Evolutionary conservation across 768 basidiomycete species (phyloP).

Genomic region (Tylopilus sp.): DNA sequence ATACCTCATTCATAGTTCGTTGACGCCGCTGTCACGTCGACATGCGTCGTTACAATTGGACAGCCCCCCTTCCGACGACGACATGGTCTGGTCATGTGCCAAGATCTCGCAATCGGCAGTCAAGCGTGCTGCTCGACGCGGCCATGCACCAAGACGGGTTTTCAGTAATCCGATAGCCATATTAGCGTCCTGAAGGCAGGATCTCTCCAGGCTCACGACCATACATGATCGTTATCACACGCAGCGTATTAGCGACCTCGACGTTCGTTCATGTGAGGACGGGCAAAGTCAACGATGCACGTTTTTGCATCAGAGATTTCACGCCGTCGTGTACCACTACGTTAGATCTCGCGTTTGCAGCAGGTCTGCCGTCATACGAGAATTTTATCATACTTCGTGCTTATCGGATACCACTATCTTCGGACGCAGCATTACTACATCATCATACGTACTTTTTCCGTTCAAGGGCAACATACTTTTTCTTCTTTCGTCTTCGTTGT

Average conservation of each 20-base stretch:
- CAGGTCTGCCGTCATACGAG: slow-evolving; percentile 11
- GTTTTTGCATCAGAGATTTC: background rate
- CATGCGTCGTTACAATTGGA: slow-evolving; percentile 9
- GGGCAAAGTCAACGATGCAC: background rate
- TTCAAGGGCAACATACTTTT: background rate
- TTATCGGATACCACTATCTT: background rate
- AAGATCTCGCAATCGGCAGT: slow-evolving; percentile 27
- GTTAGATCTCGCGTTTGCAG: slow-evolving; percentile 11
- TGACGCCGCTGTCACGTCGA: slow-evolving; percentile 10
- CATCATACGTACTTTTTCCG: background rate
- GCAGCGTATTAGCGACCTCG: slow-evolving; percentile 2
- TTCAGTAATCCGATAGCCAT: slow-evolving; percentile 19
- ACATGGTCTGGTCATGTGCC: slow-evolving; percentile 30
- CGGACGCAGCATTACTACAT: background rate
- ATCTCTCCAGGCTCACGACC: slow-evolving; percentile 2
- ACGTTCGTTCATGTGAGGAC: slow-evolving; percentile 11
- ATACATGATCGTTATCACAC: slow-evolving; percentile 5
- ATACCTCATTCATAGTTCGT: slow-evolving; percentile 3
- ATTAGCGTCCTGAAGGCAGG: slow-evolving; percentile 7
- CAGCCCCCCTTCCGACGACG: slow-evolving; percentile 2
- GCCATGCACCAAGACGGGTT: slow-evolving; percentile 18
- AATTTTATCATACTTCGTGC: slow-evolving; percentile 1
- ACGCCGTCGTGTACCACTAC: slow-evolving; percentile 18
- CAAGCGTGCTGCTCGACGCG: slow-evolving; percentile 28
- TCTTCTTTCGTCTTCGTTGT: too few relatives aligned